Percentiles rank a stretch among this genome's conserved stretches.
These are phyloP conservation scores for Chlamydomonas incerta DNA, from an alignment of 139 green algal species.

Conservation along the genomic window DNA sequence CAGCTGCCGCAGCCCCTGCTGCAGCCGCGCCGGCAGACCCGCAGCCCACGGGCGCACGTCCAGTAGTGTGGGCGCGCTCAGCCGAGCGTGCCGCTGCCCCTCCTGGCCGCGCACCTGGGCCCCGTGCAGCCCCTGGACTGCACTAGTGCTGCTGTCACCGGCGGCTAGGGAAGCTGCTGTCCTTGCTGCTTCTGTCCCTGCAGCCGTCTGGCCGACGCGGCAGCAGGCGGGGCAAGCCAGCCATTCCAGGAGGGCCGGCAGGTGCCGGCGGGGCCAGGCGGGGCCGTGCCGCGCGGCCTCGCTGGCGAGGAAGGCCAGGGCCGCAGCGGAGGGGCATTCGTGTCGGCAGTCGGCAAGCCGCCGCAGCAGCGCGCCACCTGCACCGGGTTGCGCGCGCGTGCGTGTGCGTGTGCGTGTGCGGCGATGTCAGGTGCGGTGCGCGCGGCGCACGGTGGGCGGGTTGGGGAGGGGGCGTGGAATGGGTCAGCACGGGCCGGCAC, in stretches of 20 bases:
- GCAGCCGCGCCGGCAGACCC: neutral
- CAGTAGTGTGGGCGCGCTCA: too few relatives aligned
- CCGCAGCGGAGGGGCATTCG: neutral
- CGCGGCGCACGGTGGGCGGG: too few relatives aligned
- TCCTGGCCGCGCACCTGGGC: neutral
- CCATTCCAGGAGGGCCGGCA: neutral
- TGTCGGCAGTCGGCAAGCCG: neutral
- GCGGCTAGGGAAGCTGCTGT: neutral
- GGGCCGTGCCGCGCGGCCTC: neutral
- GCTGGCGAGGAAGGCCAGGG: neutral
- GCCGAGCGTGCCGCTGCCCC: too few relatives aligned
- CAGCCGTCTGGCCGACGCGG: too few relatives aligned
- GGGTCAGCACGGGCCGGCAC: too few relatives aligned
- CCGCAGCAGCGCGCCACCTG: neutral
- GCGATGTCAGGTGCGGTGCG: too few relatives aligned
- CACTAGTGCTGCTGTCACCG: neutral
- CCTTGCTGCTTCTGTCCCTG: neutral
- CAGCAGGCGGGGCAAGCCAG: neutral
- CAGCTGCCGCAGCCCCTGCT: neutral
- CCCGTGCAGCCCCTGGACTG: too few relatives aligned
- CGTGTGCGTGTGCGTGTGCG: too few relatives aligned
- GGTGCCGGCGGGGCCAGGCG: neutral
- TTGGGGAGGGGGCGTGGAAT: too few relatives aligned
- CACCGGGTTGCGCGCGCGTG: too few relatives aligned
- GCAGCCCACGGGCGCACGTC: neutral